phyloP scores from a whole-genome alignment of 306 rosid genomes.

The Geum urbanum region DNA sequence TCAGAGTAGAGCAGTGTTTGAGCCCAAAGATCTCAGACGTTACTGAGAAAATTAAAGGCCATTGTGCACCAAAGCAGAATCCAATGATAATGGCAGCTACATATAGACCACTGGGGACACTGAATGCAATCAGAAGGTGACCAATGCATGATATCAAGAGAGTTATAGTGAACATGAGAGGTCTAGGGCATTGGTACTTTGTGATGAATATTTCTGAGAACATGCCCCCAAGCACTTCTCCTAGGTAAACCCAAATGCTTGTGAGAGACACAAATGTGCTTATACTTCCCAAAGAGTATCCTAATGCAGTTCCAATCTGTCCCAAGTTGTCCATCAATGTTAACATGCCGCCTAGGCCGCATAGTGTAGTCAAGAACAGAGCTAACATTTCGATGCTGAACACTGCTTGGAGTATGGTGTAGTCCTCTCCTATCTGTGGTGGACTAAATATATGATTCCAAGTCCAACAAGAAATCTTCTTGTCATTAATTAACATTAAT shows the following conservation, averaged over 20 bases:
- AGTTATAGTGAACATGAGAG: conserved; percentile 29
- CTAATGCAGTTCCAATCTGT: conserved; percentile 18
- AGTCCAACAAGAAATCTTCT: conserved; percentile 12
- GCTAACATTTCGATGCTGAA: conserved; percentile 23
- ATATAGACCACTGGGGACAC: conserved; percentile 25
- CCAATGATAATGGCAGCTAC: conserved; percentile 25
- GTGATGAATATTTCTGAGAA: conserved; percentile 20
- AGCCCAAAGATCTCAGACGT: conserved; percentile 32
- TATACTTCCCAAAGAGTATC: conserved; percentile 11
- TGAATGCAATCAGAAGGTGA: conserved; percentile 36
- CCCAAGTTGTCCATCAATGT: conserved; percentile 26
- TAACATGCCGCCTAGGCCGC: conserved; percentile 14
- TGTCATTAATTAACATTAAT: not conserved
- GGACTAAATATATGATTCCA: not conserved
- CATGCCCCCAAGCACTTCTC: conserved; percentile 1
- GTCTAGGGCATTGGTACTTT: conserved; percentile 31
- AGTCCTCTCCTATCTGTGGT: conserved; percentile 17
- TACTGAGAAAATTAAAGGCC: conserved; percentile 26
- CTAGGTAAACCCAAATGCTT: conserved; percentile 20
- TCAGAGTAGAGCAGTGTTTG: conserved; percentile 27
- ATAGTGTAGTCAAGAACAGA: conserved; percentile 16
- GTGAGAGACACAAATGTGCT: conserved; percentile 22
- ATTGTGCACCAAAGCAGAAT: conserved; percentile 29
- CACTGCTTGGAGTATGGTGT: conserved; percentile 21
- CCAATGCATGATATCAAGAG: conserved; percentile 31